Evolutionary conservation across 2,329 filamentous ascomycete genomes (phyloP).

Genomic region (Pezizomycotina sp.): DNA sequence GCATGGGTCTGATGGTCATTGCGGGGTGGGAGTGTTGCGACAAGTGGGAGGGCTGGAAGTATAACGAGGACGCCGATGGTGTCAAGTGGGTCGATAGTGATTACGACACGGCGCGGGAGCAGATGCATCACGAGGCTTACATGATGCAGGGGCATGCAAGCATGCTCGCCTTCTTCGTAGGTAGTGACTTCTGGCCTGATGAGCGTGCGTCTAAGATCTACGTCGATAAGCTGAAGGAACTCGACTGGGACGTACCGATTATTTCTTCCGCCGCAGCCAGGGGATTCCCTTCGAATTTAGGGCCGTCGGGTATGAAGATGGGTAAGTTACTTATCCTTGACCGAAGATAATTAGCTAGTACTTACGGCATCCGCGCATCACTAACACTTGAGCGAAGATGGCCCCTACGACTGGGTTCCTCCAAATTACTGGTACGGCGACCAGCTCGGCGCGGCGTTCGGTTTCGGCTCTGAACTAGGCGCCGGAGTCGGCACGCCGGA

Average conservation of each 20-base stretch:
- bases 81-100: conserved; percentile 38
- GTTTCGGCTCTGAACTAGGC: conserved; percentile 47
- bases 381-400: conserved; percentile 27
- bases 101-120: conserved; percentile 38
- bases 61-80: conserved; percentile 39
- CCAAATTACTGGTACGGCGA: conserved; percentile 47
- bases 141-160: conserved; percentile 46
- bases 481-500: conserved; percentile 47
- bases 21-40: conserved; percentile 52
- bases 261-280: no score
- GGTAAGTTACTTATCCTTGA: conserved; percentile 41
- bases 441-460: conserved; percentile 41
- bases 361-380: conserved; percentile 40
- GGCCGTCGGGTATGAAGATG: no score
- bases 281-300: no score
- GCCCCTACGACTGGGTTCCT: conserved; percentile 50
- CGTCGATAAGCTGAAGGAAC: conserved; percentile 34
- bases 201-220: conserved; percentile 40
- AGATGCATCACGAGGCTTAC: conserved; percentile 43
- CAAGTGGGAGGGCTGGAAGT: conserved; percentile 49
- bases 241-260: conserved; percentile 42
- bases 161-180: conserved; percentile 42
- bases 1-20: conserved; percentile 44
- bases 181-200: conserved; percentile 48
- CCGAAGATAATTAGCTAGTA: conserved; percentile 37